phyloP scores from a whole-genome alignment of 208 protist genomes.

The Crithidia brevicula region DNA sequence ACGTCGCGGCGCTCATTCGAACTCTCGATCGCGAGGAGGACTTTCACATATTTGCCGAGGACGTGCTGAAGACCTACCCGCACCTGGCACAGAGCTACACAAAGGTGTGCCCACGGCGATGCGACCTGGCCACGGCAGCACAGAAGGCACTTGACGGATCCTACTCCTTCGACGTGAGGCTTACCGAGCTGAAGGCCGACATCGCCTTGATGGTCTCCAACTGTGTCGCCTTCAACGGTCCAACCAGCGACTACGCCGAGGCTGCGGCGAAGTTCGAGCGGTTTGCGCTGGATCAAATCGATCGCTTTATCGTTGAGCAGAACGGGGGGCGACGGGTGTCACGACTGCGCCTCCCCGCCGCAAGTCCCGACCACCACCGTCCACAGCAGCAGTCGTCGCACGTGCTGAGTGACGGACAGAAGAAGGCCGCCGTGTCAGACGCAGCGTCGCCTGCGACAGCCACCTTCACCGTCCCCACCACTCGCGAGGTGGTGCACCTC shows the following conservation, averaged over 20 bases:
- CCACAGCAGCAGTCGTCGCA: too few species aligned
- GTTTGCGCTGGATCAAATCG: constrained; percentile 69
- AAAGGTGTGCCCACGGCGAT: constrained; percentile 72
- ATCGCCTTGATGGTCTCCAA: constrained; percentile 86
- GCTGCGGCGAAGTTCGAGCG: constrained; percentile 64
- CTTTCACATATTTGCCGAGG: constrained; percentile 74
- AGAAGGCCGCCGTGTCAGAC: not conserved
- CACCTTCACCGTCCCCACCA: constrained; percentile 11
- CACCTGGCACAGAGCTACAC: constrained; percentile 75
- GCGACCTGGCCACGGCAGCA: constrained; percentile 76
- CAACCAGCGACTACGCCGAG: constrained; percentile 47
- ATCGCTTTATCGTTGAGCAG: constrained; percentile 59
- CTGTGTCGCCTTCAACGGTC: constrained; percentile 84
- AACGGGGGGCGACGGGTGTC: constrained; percentile 69
- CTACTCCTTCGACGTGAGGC: constrained; percentile 65
- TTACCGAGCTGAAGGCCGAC: constrained; percentile 63
- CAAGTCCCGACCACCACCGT: not conserved
- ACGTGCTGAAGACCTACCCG: constrained; percentile 80
- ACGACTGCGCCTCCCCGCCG: constrained; percentile 47
- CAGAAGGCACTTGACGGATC: constrained; percentile 56
- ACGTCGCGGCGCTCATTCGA: constrained; percentile 69
- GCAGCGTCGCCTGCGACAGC: not conserved
- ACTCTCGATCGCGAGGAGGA: constrained; percentile 76
- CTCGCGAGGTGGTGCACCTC: constrained; percentile 54
- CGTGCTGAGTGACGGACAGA: too few species aligned